phyloP scores from a whole-genome alignment of 106 monocot species.

The Xerophyta viscosa region DNA sequence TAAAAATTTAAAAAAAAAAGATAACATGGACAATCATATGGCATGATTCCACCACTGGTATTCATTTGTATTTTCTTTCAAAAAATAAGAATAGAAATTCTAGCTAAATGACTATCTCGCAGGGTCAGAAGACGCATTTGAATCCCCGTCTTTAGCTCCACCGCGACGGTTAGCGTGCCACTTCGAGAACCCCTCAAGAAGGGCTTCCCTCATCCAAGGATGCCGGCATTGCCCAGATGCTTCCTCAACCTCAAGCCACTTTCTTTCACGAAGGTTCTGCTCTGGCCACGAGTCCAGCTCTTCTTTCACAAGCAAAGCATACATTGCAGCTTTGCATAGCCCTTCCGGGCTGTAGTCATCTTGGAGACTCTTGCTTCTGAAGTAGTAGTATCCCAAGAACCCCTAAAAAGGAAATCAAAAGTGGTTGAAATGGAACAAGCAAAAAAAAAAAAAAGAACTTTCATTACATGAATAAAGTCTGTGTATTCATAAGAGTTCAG shows the following conservation, averaged over 20 bases:
- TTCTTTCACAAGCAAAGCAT: slow-evolving; percentile 38
- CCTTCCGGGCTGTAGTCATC: slow-evolving; percentile 85
- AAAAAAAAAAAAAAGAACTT: no score
- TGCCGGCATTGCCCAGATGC: slow-evolving; percentile 21
- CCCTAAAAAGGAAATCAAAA: slow-evolving; percentile 19
- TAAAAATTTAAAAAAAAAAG: no score
- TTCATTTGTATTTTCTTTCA: no score
- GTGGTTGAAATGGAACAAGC: neutral
- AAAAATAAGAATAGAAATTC: no score
- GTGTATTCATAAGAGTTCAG: no score
- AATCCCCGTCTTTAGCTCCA: slow-evolving; percentile 3
- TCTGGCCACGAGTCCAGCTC: slow-evolving; percentile 35
- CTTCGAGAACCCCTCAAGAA: slow-evolving; percentile 21
- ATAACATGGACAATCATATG: no score
- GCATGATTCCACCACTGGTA: no score
- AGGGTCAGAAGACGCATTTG: neutral
- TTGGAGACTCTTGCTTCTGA: slow-evolving; percentile 75
- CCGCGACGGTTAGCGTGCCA: slow-evolving; percentile 15
- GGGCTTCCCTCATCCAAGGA: slow-evolving; percentile 30
- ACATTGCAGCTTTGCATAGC: slow-evolving; percentile 33
- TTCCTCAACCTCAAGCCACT: slow-evolving; percentile 22
- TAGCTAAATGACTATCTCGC: neutral
- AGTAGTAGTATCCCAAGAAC: slow-evolving; percentile 57
- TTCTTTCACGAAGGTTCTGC: slow-evolving; percentile 22
- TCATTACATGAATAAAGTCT: no score